Evolutionary conservation across 495 filamentous ascomycete species (phyloP).

Genomic region (Aspergillus nidulans): DNA sequence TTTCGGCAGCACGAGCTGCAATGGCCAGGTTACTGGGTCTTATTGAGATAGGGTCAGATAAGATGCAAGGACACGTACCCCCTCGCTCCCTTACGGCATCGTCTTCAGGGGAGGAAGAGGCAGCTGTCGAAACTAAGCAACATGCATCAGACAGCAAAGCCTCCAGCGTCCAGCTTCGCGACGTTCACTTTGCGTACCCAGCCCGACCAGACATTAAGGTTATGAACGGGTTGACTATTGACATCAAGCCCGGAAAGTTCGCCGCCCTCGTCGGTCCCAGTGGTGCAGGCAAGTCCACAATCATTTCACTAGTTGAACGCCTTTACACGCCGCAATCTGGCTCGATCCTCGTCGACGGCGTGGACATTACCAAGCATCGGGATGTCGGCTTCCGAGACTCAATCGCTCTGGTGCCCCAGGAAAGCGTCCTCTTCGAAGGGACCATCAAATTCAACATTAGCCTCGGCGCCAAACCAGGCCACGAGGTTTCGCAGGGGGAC

Average conservation of each 20-base stretch:
- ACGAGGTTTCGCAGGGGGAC: constrained; percentile 42
- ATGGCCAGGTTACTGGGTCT: constrained; percentile 44
- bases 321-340: constrained; percentile 44
- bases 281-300: constrained; percentile 59
- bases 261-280: constrained; percentile 57
- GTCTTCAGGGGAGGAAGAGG: constrained; percentile 11
- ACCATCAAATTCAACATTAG: constrained; percentile 51
- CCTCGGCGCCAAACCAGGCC: constrained; percentile 42
- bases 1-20: constrained; percentile 48
- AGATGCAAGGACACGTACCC: constrained; percentile 26
- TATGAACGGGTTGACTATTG: constrained; percentile 48
- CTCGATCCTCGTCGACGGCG: constrained; percentile 36
- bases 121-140: constrained; percentile 17
- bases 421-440: constrained; percentile 51
- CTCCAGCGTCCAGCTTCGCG: constrained; percentile 23
- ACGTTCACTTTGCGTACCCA: constrained; percentile 59
- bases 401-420: constrained; percentile 53
- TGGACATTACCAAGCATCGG: constrained; percentile 33
- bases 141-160: constrained; percentile 25
- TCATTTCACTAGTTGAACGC: constrained; percentile 56
- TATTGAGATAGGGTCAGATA: constrained; percentile 41
- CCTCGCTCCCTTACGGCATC: neutral
- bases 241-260: constrained; percentile 54
- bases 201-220: constrained; percentile 49
- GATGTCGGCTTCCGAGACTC: constrained; percentile 41